These are phyloP conservation scores for Rhododendron henanense DNA, from an alignment of 148 eudicot species.

Conservation along the genomic window DNA sequence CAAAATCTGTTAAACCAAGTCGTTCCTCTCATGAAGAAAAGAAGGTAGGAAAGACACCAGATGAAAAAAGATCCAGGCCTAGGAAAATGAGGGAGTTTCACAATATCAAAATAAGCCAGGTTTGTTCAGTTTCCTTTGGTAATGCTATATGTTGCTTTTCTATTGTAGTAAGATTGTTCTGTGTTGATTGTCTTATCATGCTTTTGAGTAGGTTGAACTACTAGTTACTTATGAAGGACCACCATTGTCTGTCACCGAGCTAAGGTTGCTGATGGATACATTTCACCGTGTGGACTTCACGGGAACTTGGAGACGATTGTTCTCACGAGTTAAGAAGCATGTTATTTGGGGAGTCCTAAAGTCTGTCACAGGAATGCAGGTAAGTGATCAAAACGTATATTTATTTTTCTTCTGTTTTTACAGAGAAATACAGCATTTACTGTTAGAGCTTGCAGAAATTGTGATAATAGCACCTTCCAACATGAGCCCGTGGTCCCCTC, in stretches of 20 bases:
- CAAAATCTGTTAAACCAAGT: constrained; percentile 60
- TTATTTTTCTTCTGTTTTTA: not conserved
- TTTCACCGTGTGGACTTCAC: constrained; percentile 92
- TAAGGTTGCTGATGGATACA: constrained; percentile 93
- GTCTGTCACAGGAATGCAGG: constrained; percentile 99
- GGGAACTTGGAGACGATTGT: constrained; percentile 95
- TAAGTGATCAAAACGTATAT: constrained; percentile 10
- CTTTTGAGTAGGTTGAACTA: constrained; percentile 70
- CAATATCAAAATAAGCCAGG: constrained; percentile 97
- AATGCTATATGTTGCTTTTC: not conserved
- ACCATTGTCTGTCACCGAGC: constrained; percentile 85
- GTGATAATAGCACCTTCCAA: not conserved
- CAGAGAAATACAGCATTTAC: not conserved
- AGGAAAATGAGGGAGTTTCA: constrained; percentile 83
- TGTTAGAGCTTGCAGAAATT: not conserved
- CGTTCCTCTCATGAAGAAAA: constrained; percentile 95
- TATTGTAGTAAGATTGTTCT: not conserved
- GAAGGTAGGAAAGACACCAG: constrained; percentile 68
- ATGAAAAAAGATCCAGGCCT: constrained; percentile 76
- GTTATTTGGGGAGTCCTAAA: constrained; percentile 97
- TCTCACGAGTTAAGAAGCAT: constrained; percentile 93
- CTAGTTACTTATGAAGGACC: constrained; percentile 94
- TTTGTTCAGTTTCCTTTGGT: constrained; percentile 24
- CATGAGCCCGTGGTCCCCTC: not conserved
- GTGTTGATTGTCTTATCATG: constrained; percentile 11